Percentiles rank a stretch among this genome's conserved stretches.
phyloP scores from a whole-genome alignment of 2,329 filamentous ascomycete species.

The Leptographium lundbergii region DNA sequence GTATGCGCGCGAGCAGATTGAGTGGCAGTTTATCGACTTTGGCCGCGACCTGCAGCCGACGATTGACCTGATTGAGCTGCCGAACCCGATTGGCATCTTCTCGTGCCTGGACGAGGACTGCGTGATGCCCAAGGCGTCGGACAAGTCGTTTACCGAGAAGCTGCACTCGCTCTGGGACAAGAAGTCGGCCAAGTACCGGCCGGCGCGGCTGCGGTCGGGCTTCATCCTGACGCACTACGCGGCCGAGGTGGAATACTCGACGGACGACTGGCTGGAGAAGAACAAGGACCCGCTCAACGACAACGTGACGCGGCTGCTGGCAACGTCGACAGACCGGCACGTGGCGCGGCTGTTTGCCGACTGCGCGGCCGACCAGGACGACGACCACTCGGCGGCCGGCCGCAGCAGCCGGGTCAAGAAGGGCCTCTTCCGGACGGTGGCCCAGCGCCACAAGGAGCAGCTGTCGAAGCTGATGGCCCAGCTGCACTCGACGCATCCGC shows the following conservation, averaged over 20 bases:
- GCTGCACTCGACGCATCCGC: slow-evolving; percentile 89
- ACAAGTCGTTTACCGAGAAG: slow-evolving; percentile 95
- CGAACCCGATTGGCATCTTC: slow-evolving; percentile 97
- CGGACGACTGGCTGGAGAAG: slow-evolving; percentile 91
- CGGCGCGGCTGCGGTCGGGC: slow-evolving; percentile 76
- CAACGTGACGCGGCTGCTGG: slow-evolving; percentile 82
- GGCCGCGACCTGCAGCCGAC: slow-evolving; percentile 93
- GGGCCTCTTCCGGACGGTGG: slow-evolving; percentile 90
- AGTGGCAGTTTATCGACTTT: slow-evolving; percentile 99
- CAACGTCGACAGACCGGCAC: slow-evolving; percentile 70
- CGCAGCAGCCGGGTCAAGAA: slow-evolving; percentile 81
- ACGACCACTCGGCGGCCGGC: slow-evolving; percentile 40
- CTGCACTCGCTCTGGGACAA: slow-evolving; percentile 94
- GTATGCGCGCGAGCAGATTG: slow-evolving; percentile 92
- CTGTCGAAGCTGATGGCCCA: slow-evolving; percentile 93
- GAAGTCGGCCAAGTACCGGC: slow-evolving; percentile 85
- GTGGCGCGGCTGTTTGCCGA: slow-evolving; percentile 77
- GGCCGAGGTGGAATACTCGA: slow-evolving; percentile 94
- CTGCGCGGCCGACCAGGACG: slow-evolving; percentile 63
- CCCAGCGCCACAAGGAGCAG: slow-evolving; percentile 94
- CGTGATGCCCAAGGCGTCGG: slow-evolving; percentile 97
- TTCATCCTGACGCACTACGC: slow-evolving; percentile 97
- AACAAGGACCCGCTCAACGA: slow-evolving; percentile 98
- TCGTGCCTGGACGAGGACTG: slow-evolving; percentile 96
- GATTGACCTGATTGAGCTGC: slow-evolving; percentile 89